phyloP scores from a whole-genome alignment of 495 filamentous ascomycete genomes.

The Diplogelasinospora grovesii region DNA sequence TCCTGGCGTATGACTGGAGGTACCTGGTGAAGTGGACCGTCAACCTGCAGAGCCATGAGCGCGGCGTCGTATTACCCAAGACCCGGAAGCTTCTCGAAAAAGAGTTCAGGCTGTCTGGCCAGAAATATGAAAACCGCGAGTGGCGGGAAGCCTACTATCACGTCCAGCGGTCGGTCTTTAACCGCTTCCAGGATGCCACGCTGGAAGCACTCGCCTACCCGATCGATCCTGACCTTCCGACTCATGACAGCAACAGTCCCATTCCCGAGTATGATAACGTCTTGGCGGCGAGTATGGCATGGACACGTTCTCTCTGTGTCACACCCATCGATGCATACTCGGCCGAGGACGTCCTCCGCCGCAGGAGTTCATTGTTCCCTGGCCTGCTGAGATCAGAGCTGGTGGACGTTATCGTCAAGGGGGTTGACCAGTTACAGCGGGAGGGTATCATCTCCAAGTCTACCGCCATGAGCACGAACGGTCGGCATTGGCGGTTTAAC shows the following conservation, averaged over 20 bases:
- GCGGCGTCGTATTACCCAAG: slow-evolving; percentile 31
- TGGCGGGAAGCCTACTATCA: slow-evolving; percentile 45
- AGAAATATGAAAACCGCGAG: slow-evolving; percentile 28
- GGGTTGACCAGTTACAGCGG: slow-evolving; percentile 50
- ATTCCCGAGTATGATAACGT: slow-evolving; percentile 3
- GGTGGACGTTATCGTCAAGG: slow-evolving; percentile 43
- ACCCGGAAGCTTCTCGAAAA: slow-evolving; percentile 27
- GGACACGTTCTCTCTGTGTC: slow-evolving; percentile 27
- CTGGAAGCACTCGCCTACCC: slow-evolving; percentile 24
- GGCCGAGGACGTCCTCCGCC: slow-evolving; percentile 28
- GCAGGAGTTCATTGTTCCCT: slow-evolving; percentile 29
- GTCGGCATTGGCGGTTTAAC: slow-evolving; percentile 52
- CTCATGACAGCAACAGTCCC: not conserved
- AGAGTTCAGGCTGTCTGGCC: slow-evolving; percentile 22
- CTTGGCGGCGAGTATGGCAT: slow-evolving; percentile 23
- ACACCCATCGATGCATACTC: slow-evolving; percentile 29
- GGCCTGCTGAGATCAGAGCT: slow-evolving; percentile 28
- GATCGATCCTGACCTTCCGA: slow-evolving; percentile 7
- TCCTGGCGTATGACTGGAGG: slow-evolving; percentile 71
- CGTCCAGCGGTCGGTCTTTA: slow-evolving; percentile 35
- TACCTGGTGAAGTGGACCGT: slow-evolving; percentile 63
- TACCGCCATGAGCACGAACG: slow-evolving; percentile 48
- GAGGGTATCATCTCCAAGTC: slow-evolving; percentile 54
- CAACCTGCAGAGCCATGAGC: slow-evolving; percentile 30
- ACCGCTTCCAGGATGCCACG: slow-evolving; percentile 37